Evolutionary conservation across 2,329 filamentous ascomycete genomes (phyloP).

Genomic region (Colletotrichum theobromicola): DNA sequence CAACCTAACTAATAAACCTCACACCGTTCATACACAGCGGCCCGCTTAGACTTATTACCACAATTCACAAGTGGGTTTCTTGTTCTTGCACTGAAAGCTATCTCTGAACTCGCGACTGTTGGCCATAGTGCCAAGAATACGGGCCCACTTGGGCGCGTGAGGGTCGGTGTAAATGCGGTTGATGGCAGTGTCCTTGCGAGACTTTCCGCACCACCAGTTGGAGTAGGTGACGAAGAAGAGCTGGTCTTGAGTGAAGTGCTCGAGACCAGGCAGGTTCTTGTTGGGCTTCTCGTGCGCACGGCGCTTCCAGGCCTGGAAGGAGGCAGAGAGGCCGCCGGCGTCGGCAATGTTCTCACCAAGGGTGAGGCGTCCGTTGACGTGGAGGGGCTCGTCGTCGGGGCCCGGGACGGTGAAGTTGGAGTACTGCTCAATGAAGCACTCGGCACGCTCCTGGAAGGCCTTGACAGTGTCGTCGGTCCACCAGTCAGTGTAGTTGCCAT

Average conservation of each 20-base stretch:
- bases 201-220: conserved; percentile 72
- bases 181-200: conserved; percentile 61
- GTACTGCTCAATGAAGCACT: conserved; percentile 75
- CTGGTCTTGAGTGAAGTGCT: conserved; percentile 69
- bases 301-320: conserved; percentile 70
- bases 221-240: conserved; percentile 72
- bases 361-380: conserved; percentile 68
- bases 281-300: conserved; percentile 56
- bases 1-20: background rate
- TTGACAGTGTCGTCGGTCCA: conserved; percentile 66
- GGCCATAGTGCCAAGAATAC: conserved; percentile 67
- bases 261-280: conserved; percentile 63
- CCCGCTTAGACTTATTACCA: conserved; percentile 1
- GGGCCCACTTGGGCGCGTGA: conserved; percentile 68
- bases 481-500: conserved; percentile 70
- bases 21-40: background rate
- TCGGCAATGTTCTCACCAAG: conserved; percentile 76
- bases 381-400: conserved; percentile 59
- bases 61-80: conserved; percentile 36
- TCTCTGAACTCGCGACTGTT: conserved; percentile 73
- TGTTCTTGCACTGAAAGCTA: conserved; percentile 68
- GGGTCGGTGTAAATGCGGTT: conserved; percentile 65
- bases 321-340: conserved; percentile 67
- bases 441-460: conserved; percentile 61
- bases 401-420: conserved; percentile 62